phyloP scores from a whole-genome alignment of 139 green algal species.

The Micractinium sp. region DNA sequence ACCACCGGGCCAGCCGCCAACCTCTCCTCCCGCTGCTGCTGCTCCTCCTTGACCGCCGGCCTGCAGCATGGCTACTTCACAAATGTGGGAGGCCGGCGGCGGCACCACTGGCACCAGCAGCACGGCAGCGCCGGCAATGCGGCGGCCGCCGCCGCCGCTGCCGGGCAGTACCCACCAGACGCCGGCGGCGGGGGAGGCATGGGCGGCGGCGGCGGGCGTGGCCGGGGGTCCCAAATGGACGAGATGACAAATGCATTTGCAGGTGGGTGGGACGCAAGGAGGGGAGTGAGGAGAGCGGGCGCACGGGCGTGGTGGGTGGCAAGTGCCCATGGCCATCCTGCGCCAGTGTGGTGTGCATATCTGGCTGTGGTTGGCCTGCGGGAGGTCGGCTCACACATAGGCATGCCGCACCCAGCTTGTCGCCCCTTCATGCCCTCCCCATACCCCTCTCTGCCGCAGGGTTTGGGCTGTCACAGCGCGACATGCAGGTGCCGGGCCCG shows the following conservation, averaged over 20 bases:
- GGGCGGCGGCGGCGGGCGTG: neutral
- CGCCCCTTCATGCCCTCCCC: neutral
- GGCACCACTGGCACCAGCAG: slow-evolving; percentile 34
- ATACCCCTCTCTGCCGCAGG: too few relatives aligned
- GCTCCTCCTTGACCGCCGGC: neutral
- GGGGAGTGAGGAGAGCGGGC: too few relatives aligned
- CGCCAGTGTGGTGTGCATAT: too few relatives aligned
- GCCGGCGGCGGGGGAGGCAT: slow-evolving; percentile 3
- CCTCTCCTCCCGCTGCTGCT: neutral
- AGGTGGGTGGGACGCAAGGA: slow-evolving; percentile 34
- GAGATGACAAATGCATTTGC: slow-evolving; percentile 26
- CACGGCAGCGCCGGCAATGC: neutral
- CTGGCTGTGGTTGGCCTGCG: too few relatives aligned
- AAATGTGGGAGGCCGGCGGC: slow-evolving; percentile 6
- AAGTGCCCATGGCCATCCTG: too few relatives aligned
- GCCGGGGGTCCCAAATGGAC: neutral
- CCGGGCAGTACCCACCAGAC: neutral
- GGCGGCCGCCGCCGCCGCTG: neutral
- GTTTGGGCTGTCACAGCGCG: slow-evolving; percentile 32
- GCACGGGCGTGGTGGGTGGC: too few relatives aligned
- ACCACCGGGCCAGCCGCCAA: too few relatives aligned
- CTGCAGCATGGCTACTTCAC: slow-evolving; percentile 41
- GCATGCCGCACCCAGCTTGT: too few relatives aligned
- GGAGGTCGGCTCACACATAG: too few relatives aligned
- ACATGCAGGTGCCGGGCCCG: slow-evolving; percentile 40